Evolutionary conservation across 768 basidiomycete genomes (phyloP), one percentile per base, ranked within the genome.

Genomic region (Suillus paluster): DNA sequence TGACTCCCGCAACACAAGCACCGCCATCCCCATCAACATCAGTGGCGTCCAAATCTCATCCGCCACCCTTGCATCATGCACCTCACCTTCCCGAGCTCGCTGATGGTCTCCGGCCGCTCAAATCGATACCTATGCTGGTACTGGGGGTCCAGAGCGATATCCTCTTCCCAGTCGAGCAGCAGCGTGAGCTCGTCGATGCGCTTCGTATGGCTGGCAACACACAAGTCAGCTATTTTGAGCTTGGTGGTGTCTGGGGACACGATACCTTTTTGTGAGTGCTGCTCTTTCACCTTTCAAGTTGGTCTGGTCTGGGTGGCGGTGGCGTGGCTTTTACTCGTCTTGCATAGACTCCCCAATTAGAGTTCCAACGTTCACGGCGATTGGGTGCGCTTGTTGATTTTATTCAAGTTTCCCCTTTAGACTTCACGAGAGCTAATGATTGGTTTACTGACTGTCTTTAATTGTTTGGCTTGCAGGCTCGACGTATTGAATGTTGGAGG

Each of bases 191-290:
- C 9, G 95, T 89, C 6, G 95, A 97, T 73, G 97, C 96, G 25
- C 77, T 99, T 64, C 85, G 94, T 63, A 85, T 94, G 84, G 87
- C 90, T 1, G 97, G 97, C 0, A 99, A 98, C 74, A 76, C 86
- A 17, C 79, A 83, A 61, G 97, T 99, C 30, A 91, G 92, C 63
- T 99, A 98, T 75, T 99, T 97, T 73, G 97, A 99, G 77, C 84
- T 99, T 2, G 97, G 97, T 30, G 96, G 97, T 10, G 96, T 99
- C n/a, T 99, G 95, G 96, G 97, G 97, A 1, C 97, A 99, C 71
- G 97, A 99, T 77, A 98, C 95, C 23, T 98, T 98, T 79, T 79
- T 99, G 87, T 91, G 69, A 83, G 90, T 85, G 2, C 23, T 17
- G 9, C 57, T 63, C 41, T 56, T 42, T 63, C 39, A n/a, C 48